Conservation (phyloP, 192 early-diverging fungal genomes). For the Lobosporangium transversale region DNA sequence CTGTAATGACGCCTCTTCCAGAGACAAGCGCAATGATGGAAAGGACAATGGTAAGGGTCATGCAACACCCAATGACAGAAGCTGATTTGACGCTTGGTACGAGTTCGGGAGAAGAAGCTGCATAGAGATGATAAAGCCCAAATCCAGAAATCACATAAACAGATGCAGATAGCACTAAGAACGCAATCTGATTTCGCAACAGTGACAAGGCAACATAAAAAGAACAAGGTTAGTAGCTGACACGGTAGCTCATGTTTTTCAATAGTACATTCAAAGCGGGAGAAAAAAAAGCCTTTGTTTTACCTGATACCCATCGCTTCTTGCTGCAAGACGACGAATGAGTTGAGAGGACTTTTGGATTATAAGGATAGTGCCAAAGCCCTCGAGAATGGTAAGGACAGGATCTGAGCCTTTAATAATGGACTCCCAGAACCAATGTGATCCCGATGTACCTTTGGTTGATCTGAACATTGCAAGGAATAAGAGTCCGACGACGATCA, state of each 20-base stretch:
- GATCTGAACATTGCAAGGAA: conserved; percentile 20
- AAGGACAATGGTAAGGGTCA: conserved; percentile 47
- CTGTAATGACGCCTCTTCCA: conserved; percentile 42
- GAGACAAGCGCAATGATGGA: conserved; percentile 46
- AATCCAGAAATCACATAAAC: conserved; percentile 46
- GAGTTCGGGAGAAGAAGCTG: conserved; percentile 42
- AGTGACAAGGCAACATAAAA: too few species aligned
- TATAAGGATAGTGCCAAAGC: conserved; percentile 48
- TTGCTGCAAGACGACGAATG: conserved; percentile 30
- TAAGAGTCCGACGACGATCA: conserved; percentile 26
- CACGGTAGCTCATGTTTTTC: too few species aligned
- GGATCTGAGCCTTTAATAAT: conserved; percentile 46
- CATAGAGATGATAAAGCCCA: conserved; percentile 46
- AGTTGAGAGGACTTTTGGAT: conserved; percentile 49
- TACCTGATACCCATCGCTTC: conserved; percentile 52
- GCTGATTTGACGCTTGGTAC: conserved; percentile 46
- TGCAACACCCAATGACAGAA: conserved; percentile 49
- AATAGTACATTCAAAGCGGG: too few species aligned
- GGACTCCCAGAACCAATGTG: conserved; percentile 37
- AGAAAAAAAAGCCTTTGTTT: background rate
- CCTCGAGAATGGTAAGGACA: conserved; percentile 39
- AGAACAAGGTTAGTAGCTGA: too few species aligned
- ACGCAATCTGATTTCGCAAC: conserved; percentile 50
- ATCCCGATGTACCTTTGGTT: conserved; percentile 27
- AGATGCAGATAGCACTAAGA: conserved; percentile 38